Evolutionary conservation across 768 basidiomycete genomes (phyloP).

Genomic region (Lyophyllum decastes): DNA sequence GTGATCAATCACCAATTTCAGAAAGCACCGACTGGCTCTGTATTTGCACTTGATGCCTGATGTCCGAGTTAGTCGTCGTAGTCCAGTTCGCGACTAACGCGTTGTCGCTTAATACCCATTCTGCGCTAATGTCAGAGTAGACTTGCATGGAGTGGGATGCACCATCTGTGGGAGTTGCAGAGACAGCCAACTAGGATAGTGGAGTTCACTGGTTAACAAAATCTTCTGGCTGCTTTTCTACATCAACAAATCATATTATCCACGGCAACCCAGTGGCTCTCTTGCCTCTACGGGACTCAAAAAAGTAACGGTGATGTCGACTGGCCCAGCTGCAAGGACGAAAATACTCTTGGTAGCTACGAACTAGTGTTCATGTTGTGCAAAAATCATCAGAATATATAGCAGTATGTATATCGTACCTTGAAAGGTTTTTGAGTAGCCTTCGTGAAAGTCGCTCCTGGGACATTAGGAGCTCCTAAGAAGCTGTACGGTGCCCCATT

Average conservation of each 20-base stretch:
- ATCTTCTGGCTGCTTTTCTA: conserved; percentile 56
- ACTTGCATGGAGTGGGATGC: conserved; percentile 50
- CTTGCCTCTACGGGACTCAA: conserved; percentile 68
- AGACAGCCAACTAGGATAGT: conserved; percentile 54
- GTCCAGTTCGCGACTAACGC: conserved; percentile 51
- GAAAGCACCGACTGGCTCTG: conserved; percentile 41
- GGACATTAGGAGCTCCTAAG: conserved; percentile 51
- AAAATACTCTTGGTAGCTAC: conserved; percentile 70
- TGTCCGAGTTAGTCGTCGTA: conserved; percentile 38
- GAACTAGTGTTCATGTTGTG: conserved; percentile 48
- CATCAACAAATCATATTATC: no score
- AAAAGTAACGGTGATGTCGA: conserved; percentile 64
- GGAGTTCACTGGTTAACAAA: conserved; percentile 60
- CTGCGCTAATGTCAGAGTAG: conserved; percentile 59
- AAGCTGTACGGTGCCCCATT: conserved; percentile 58
- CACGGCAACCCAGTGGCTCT: neutral
- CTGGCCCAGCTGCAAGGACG: conserved; percentile 59
- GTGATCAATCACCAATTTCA: conserved; percentile 59
- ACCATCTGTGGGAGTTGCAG: conserved; percentile 49
- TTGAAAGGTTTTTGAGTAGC: conserved; percentile 58
- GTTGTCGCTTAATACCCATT: conserved; percentile 32
- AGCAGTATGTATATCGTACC: no score
- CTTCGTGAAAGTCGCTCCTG: conserved; percentile 41
- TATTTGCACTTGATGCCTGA: conserved; percentile 63
- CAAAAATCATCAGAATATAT: no score